phyloP scores from a whole-genome alignment of 2,329 filamentous ascomycete species.

The Diaporthe citri region DNA sequence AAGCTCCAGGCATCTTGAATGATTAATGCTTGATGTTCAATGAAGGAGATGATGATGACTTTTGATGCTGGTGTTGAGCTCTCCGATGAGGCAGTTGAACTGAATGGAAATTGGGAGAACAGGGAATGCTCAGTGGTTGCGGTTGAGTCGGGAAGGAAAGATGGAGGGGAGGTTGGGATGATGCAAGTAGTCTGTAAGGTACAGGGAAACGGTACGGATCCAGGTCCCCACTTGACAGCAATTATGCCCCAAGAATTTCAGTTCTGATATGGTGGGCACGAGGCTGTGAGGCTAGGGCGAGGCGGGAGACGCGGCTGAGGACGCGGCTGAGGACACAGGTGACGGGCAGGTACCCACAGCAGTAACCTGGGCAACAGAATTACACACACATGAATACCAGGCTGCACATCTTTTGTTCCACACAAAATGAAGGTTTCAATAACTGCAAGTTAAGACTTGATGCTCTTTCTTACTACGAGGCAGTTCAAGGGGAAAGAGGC shows the following conservation, averaged over 20 bases:
- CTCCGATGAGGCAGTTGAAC: background rate
- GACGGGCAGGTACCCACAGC: background rate
- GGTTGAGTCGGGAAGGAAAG: background rate
- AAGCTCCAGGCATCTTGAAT: slow-evolving; percentile 2
- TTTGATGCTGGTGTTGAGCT: background rate
- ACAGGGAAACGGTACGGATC: too few species aligned
- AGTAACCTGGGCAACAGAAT: background rate
- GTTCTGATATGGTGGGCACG: too few species aligned
- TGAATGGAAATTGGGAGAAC: background rate
- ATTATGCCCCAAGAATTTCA: background rate
- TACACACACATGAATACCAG: background rate
- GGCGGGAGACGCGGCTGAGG: background rate
- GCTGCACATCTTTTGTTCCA: background rate
- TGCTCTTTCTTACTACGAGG: too few species aligned
- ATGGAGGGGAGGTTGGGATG: background rate
- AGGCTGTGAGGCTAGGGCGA: background rate
- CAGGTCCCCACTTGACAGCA: background rate
- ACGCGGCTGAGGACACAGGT: background rate
- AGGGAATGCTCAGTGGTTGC: background rate
- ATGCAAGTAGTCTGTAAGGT: background rate
- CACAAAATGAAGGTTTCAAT: background rate
- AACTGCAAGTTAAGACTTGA: background rate
- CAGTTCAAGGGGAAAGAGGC: too few species aligned
- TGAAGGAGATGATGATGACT: too few species aligned
- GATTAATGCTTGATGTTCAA: background rate